These are phyloP conservation scores for Petunia hybrid DNA, from an alignment of 305 asterid genomes.

Conservation along the genomic window DNA sequence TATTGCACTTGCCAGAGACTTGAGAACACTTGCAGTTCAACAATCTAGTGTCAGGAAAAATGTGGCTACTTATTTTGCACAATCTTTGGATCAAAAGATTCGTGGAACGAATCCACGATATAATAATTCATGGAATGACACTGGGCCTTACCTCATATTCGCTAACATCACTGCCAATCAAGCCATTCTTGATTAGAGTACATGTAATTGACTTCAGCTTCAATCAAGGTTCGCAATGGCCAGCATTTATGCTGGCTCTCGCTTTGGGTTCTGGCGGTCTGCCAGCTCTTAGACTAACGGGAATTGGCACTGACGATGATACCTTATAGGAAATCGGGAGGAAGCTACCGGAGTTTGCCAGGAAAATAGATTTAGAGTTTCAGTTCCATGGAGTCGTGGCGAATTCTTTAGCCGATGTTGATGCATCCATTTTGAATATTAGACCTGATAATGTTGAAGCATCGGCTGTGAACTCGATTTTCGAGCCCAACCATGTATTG, in stretches of 20 bases:
- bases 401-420: conserved; percentile 29
- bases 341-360: conserved; percentile 27
- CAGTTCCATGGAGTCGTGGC: conserved; percentile 15
- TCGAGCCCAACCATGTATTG: conserved; percentile 28
- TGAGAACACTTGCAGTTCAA: too few species aligned
- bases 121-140: neutral
- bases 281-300: conserved; percentile 16
- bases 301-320: conserved; percentile 23
- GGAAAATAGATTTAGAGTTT: conserved; percentile 20
- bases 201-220: conserved; percentile 31
- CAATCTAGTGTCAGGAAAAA: too few species aligned
- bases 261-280: conserved; percentile 29
- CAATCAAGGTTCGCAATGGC: conserved; percentile 37
- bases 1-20: too few species aligned
- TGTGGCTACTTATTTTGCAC: conserved; percentile 69
- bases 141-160: conserved; percentile 20
- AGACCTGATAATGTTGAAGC: neutral
- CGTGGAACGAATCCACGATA: conserved; percentile 50
- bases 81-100: conserved; percentile 68
- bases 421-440: conserved; percentile 6
- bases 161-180: conserved; percentile 19
- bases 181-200: neutral
- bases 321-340: conserved; percentile 25
- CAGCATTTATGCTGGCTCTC: conserved; percentile 18
- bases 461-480: conserved; percentile 27